These are phyloP conservation scores for Capsella rubella DNA, from an alignment of 441 rosid genomes.

Conservation along the genomic window DNA sequence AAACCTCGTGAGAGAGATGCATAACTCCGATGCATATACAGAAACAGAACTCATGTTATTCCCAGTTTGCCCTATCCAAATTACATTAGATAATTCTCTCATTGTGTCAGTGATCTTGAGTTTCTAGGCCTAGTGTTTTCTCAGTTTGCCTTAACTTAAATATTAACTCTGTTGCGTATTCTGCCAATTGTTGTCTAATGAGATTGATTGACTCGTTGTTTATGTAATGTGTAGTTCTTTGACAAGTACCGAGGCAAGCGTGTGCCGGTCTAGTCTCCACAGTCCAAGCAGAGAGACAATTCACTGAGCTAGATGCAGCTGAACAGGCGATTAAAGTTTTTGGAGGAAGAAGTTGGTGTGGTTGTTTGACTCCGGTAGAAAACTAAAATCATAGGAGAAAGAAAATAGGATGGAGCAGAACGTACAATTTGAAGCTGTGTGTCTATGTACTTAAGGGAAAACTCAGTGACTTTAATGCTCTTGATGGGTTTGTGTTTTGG, in stretches of 20 bases:
- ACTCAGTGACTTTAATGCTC: slow-evolving; percentile 21
- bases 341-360: slow-evolving; percentile 33
- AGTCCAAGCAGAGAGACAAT: slow-evolving; percentile 4
- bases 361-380: slow-evolving; percentile 32
- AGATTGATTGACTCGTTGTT: slow-evolving; percentile 3
- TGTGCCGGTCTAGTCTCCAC: slow-evolving; percentile 40
- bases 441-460: slow-evolving; percentile 24
- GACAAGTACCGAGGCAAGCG: slow-evolving; percentile 51
- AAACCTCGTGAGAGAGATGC: slow-evolving; percentile 1
- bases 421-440: slow-evolving; percentile 31
- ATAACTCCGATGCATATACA: neutral
- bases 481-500: slow-evolving; percentile 33
- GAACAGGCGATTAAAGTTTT: slow-evolving; percentile 18
- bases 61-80: neutral
- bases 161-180: neutral
- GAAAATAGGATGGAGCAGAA: slow-evolving; percentile 33
- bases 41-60: neutral
- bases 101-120: slow-evolving; percentile 15
- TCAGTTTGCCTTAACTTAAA: neutral
- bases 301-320: slow-evolving; percentile 34
- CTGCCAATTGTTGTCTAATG: neutral
- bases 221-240: slow-evolving; percentile 40
- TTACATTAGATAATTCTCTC: neutral
- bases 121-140: slow-evolving; percentile 23
- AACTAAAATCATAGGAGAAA: slow-evolving; percentile 34